Conservation (phyloP, 164 flowering plant species). For the Chimonanthus praecox region DNA sequence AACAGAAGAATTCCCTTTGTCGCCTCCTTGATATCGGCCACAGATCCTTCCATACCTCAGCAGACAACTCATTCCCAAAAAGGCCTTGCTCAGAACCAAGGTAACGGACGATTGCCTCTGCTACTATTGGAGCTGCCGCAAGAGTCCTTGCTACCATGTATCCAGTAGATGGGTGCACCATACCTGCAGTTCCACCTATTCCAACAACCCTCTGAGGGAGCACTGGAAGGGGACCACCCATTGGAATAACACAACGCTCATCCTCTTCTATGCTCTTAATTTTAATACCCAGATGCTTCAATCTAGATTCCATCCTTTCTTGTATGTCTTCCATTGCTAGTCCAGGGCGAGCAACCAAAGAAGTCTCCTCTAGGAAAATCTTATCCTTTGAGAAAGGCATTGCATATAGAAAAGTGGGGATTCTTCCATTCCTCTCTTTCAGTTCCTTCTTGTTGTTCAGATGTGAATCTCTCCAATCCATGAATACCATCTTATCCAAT, state of each 20-base stretch:
- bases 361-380: constrained; percentile 92
- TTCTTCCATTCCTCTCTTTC: constrained; percentile 53
- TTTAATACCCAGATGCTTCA: constrained; percentile 79
- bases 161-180: constrained; percentile 98
- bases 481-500: constrained; percentile 84
- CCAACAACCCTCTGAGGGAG: constrained; percentile 88
- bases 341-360: constrained; percentile 91
- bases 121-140: constrained; percentile 85
- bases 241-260: constrained; percentile 82
- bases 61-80: constrained; percentile 53
- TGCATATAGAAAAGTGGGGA: constrained; percentile 89
- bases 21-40: constrained; percentile 88
- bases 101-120: constrained; percentile 57
- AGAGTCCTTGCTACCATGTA: constrained; percentile 95
- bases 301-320: constrained; percentile 82
- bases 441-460: constrained; percentile 35
- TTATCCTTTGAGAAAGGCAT: constrained; percentile 84
- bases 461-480: constrained; percentile 97
- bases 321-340: constrained; percentile 67
- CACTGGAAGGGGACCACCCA: constrained; percentile 97
- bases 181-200: constrained; percentile 93
- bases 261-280: constrained; percentile 87
- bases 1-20: constrained; percentile 90
- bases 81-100: constrained; percentile 39
- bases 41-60: constrained; percentile 71